Evolutionary conservation across 2,329 filamentous ascomycete species (phyloP), one percentile per base, ranked within the genome.

Genomic region (Juglanconis sp.): DNA sequence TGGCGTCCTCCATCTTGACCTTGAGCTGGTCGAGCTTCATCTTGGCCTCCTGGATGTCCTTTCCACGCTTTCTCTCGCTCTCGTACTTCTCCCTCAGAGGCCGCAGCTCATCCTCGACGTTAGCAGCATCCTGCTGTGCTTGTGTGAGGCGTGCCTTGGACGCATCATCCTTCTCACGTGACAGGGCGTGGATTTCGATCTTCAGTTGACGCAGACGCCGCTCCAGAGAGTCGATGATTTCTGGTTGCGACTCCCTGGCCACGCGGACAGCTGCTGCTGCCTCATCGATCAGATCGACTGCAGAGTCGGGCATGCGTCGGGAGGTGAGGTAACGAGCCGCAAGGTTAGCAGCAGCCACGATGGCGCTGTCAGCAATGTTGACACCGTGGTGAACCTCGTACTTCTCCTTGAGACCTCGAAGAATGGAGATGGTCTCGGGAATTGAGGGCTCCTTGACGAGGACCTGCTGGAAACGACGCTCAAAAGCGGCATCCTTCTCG

Each of bases 321-420:
- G 89, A 87, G 1, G 95, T 99, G 57, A 99, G 87, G 69, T 99
- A 99, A 59, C 95, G 89, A 52, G 94, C 91, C 13, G 95, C 95
- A 56, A 99, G 85, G 59, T 87, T 96, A n/a, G 95, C 91, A 5
- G 95, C 86, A 53, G 93, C 85, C 15, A 99, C 94, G 64, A 99
- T 90, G 64, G 95, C 95, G 69, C 88, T 92, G 71, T 99, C 95
- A 48, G 94, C 87, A 66, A 99, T 99, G 66, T 88, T 98, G 69
- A 99, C 95, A 81, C 94, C 93, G 74, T 99, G 95, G 75, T 99
- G 95, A 53, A 96, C 91, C 77, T 99, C 95, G 77, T 98, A 99
- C 73, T 92, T 92, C 74, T 98, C 94, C 80, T 98, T 99, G 65
- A 99, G 80, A 71, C 95, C 95, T 81, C 95, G 91, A n/a, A 99